phyloP scores from a whole-genome alignment of 2,329 filamentous ascomycete species.

The Coniochaeta ligniaria region DNA sequence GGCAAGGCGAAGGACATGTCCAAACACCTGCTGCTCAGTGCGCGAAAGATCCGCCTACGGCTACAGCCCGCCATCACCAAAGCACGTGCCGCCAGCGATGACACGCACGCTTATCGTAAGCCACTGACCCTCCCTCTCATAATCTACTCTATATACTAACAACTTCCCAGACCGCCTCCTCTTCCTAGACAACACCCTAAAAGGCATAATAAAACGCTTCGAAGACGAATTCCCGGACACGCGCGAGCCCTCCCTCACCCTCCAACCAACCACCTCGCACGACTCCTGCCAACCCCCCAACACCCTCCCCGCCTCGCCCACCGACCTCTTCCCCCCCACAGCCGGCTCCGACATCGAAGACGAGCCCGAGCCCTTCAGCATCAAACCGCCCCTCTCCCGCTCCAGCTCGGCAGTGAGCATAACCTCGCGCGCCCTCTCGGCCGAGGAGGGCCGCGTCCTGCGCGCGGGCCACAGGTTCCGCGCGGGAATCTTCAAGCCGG shows the following conservation, averaged over 20 bases:
- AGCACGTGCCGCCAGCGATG: conserved; percentile 63
- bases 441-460: conserved; percentile 50
- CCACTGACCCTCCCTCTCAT: conserved; percentile 13
- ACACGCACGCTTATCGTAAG: conserved; percentile 67
- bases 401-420: conserved; percentile 44
- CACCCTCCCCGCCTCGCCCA: conserved; percentile 4
- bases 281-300: conserved; percentile 8
- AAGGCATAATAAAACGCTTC: conserved; percentile 89
- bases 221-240: conserved; percentile 95
- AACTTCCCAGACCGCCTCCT: conserved; percentile 57
- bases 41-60: conserved; percentile 77
- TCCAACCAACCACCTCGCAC: too few species aligned
- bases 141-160: conserved; percentile 14
- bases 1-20: conserved; percentile 86
- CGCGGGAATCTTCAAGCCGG: conserved; percentile 41
- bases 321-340: conserved; percentile 5
- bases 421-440: conserved; percentile 42
- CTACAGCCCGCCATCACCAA: conserved; percentile 77
- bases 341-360: conserved; percentile 34
- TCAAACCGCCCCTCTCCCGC: conserved; percentile 36
- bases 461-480: conserved; percentile 52
- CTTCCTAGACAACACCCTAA: conserved; percentile 82
- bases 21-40: conserved; percentile 79
- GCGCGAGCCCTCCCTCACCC: conserved; percentile 35
- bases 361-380: conserved; percentile 30